Evolutionary conservation across 345 rosid species (phyloP).

Genomic region (Salix purpurea): DNA sequence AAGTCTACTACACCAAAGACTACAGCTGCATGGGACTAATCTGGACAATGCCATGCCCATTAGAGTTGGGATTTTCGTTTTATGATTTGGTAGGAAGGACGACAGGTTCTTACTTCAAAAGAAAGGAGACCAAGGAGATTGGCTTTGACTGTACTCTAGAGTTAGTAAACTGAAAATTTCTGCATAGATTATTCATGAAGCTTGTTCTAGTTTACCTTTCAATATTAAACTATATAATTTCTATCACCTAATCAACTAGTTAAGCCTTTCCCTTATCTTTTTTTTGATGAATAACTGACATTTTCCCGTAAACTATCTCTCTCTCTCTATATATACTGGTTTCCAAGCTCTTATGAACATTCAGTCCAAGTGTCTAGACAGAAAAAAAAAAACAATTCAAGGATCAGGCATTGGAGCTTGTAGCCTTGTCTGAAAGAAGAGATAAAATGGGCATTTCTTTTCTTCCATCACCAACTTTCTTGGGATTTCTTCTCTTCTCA

Average conservation of each 20-base stretch:
- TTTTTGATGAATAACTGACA: background rate
- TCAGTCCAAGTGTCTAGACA: background rate
- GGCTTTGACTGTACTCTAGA: slow-evolving; percentile 73
- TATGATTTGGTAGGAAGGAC: no score
- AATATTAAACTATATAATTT: background rate
- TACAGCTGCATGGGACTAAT: no score
- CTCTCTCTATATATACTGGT: slow-evolving; percentile 15
- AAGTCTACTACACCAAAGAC: no score
- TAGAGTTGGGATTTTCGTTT: no score
- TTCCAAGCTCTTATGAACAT: slow-evolving; percentile 13
- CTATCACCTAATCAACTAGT: slow-evolving; percentile 16
- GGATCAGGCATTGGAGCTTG: no score
- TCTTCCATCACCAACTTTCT: slow-evolving; percentile 8
- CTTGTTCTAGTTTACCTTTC: background rate
- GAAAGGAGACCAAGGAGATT: slow-evolving; percentile 33
- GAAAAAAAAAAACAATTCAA: no score
- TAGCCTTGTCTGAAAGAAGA: no score
- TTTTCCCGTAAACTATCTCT: slow-evolving; percentile 4
- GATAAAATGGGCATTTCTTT: slow-evolving; percentile 23
- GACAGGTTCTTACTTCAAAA: no score
- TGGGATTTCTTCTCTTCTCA: background rate
- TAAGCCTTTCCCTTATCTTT: no score
- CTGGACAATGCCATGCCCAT: no score
- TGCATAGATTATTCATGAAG: background rate
- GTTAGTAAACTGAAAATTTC: slow-evolving; percentile 41